Conservation (phyloP, 108 stramenopile species). For the Nannochloropsis gaditana region DNA sequence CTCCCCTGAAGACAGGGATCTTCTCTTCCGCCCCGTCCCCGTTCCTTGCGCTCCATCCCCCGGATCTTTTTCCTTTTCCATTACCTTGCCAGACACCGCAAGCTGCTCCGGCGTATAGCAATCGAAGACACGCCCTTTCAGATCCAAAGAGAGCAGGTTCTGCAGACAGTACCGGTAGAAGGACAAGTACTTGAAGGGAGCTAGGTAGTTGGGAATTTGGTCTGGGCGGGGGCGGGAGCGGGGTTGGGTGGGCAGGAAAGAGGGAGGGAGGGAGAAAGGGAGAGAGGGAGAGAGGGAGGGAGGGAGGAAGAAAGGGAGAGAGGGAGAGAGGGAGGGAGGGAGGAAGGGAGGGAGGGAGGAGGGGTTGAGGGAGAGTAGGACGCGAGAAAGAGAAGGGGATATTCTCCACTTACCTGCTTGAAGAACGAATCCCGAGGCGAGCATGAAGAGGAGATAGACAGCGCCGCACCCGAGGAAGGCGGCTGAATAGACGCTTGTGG, state of each 20-base stretch:
- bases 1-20: too few species aligned
- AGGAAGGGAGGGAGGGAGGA: too few species aligned
- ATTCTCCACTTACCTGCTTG: slow-evolving; percentile 5
- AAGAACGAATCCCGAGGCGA: neutral
- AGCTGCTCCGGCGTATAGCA: neutral
- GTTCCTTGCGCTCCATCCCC: too few species aligned
- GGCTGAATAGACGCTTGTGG: neutral
- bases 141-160: neutral
- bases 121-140: neutral
- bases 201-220: neutral
- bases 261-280: too few species aligned
- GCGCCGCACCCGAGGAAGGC: neutral
- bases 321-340: too few species aligned
- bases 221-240: neutral
- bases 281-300: too few species aligned
- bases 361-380: too few species aligned
- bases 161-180: slow-evolving; percentile 10
- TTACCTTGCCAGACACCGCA: neutral
- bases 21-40: too few species aligned
- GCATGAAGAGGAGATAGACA: neutral
- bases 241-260: too few species aligned
- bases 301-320: too few species aligned
- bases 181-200: slow-evolving; percentile 3
- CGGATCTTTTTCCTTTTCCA: too few species aligned
- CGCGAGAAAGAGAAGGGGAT: too few species aligned